Percentiles rank a stretch among this genome's conserved stretches.
These are phyloP conservation scores for Articulospora tetracladia DNA, from an alignment of 495 filamentous ascomycete species.

Conservation along the genomic window DNA sequence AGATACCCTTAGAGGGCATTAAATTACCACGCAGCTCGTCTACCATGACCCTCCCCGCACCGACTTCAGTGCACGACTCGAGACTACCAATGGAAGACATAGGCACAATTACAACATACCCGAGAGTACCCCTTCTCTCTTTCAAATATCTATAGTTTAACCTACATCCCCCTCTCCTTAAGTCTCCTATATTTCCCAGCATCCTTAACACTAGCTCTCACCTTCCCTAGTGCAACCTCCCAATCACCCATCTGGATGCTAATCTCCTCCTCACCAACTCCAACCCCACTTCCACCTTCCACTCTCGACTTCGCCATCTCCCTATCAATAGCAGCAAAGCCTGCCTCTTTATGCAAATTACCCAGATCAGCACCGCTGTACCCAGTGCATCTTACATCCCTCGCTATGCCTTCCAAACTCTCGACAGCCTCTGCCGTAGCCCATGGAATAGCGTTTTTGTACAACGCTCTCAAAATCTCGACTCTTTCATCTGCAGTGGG, in stretches of 20 bases:
- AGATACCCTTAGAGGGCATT: background rate
- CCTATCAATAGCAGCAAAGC: constrained; percentile 68
- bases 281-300: constrained; percentile 4
- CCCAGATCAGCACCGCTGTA: constrained; percentile 90
- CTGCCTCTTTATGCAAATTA: constrained; percentile 72
- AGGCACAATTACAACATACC: too few species aligned
- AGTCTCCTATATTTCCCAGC: constrained; percentile 65
- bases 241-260: constrained; percentile 71
- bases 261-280: constrained; percentile 30
- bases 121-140: background rate
- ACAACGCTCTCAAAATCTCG: constrained; percentile 78
- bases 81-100: too few species aligned
- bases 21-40: background rate
- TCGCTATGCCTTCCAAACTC: constrained; percentile 57
- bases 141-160: background rate
- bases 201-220: constrained; percentile 79
- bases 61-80: background rate
- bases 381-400: constrained; percentile 64
- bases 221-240: constrained; percentile 62
- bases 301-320: constrained; percentile 30
- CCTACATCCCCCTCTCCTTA: constrained; percentile 33
- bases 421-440: constrained; percentile 27
- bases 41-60: background rate
- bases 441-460: constrained; percentile 55
- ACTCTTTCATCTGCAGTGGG: constrained; percentile 75